These are phyloP conservation scores for Termitomyces titanicus DNA, from an alignment of 768 basidiomycete genomes.

Conservation along the genomic window DNA sequence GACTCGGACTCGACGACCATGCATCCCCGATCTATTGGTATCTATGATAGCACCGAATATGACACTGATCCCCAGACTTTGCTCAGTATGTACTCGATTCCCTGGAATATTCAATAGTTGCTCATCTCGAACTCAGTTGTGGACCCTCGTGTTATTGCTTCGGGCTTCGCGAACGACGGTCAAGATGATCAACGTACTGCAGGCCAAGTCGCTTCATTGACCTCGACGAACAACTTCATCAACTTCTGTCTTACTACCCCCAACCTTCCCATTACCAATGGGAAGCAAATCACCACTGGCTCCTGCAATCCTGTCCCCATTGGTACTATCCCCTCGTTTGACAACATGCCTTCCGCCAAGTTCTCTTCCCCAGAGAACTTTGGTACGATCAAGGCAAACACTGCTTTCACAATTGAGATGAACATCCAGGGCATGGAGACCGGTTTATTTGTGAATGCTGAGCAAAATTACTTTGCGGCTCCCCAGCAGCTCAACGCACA, in stretches of 20 bases:
- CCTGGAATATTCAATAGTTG: not conserved
- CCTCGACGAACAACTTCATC: slow-evolving; percentile 50
- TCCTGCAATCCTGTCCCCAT: slow-evolving; percentile 28
- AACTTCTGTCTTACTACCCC: slow-evolving; percentile 42
- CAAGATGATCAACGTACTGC: slow-evolving; percentile 22
- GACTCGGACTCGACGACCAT: too few relatives aligned
- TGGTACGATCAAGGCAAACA: slow-evolving; percentile 35
- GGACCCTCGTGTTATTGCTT: slow-evolving; percentile 23
- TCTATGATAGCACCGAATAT: not conserved
- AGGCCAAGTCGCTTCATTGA: slow-evolving; percentile 40
- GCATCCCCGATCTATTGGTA: too few relatives aligned
- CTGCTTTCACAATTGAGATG: slow-evolving; percentile 39
- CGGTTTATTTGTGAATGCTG: slow-evolving; percentile 42
- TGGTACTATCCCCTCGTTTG: slow-evolving; percentile 38
- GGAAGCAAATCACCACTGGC: slow-evolving; percentile 26
- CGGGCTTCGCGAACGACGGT: slow-evolving; percentile 24
- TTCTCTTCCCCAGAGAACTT: slow-evolving; percentile 32
- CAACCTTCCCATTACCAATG: slow-evolving; percentile 52
- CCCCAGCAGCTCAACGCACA: slow-evolving; percentile 38
- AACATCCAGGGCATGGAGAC: slow-evolving; percentile 30
- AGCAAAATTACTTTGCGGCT: slow-evolving; percentile 38
- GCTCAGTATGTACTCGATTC: slow-evolving; percentile 22
- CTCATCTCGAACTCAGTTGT: slow-evolving; percentile 14
- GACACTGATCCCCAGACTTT: slow-evolving; percentile 33
- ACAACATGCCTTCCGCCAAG: slow-evolving; percentile 38